Percentiles rank a stretch among this genome's conserved stretches.
These are phyloP conservation scores for Cochlearia excelsa DNA, from an alignment of 345 rosid species.

Conservation along the genomic window DNA sequence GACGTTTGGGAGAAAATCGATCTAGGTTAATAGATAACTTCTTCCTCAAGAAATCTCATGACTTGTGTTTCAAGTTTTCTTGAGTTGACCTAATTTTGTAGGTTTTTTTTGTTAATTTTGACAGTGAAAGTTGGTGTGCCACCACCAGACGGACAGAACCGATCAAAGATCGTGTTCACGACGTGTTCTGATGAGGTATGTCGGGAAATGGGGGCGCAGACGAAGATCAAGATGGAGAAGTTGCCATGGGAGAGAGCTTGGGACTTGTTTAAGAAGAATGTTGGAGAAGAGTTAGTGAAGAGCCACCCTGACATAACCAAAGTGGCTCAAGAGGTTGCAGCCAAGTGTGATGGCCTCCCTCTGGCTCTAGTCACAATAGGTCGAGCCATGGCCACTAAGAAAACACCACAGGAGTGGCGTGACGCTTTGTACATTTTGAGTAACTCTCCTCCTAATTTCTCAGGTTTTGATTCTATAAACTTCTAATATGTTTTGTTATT, in stretches of 20 bases:
- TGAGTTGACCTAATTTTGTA: background rate
- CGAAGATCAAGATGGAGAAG: constrained; percentile 34
- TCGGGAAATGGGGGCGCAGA: constrained; percentile 37
- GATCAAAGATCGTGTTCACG: constrained; percentile 38
- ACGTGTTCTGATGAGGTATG: constrained; percentile 40
- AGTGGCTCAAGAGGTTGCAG: constrained; percentile 36
- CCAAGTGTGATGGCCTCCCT: constrained; percentile 36
- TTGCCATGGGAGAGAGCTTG: constrained; percentile 34
- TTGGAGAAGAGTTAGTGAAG: constrained; percentile 31
- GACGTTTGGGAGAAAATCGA: constrained; percentile 42
- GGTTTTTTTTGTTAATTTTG: background rate
- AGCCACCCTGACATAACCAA: constrained; percentile 37
- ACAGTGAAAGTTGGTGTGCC: constrained; percentile 37
- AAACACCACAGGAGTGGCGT: constrained; percentile 37
- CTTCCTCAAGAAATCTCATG: background rate
- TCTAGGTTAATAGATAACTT: constrained; percentile 21
- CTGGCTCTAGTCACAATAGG: constrained; percentile 39
- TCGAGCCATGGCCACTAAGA: constrained; percentile 40
- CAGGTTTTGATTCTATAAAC: constrained; percentile 23
- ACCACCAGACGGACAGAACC: constrained; percentile 24
- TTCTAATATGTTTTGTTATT: background rate
- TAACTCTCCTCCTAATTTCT: constrained; percentile 39
- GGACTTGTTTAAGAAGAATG: constrained; percentile 40
- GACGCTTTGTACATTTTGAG: constrained; percentile 38
- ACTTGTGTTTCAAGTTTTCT: background rate